Base-by-base conservation (phyloP, 805 yeast species). In the Pichia membranifaciens region DNA sequence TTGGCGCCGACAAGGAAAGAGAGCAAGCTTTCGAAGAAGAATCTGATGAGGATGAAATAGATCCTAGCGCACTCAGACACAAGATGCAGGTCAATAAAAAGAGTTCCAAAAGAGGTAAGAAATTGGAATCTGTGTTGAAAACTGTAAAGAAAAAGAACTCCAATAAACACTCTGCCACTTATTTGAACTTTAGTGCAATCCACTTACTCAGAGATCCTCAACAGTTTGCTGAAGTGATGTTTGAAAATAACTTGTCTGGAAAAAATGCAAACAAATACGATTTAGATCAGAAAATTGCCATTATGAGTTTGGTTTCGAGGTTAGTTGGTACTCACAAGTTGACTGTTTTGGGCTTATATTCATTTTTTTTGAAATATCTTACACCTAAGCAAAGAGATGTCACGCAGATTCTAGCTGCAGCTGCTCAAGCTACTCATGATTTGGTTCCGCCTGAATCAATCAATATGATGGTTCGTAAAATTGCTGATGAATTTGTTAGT, bases 401-500 rank as follows among this genome's bases (percentile, higher is more conserved):
- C 38, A 93, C 99, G 0, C 95, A 88, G 65, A 83, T 93, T 54
- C 79, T 93, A 87, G 98, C 99, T 7, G 96, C 98, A 4, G 75
- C 87, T 41, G 99, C 99, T 0, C 99, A 93, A 71, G 88, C 98
- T 0, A 78, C 95, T 23, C 99, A 93, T 63, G 98, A 93, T 60
- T 73, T 93, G 59, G 96, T 93, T 7, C 99, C 99, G 22, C 99
- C 99, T 5, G 99, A 93, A 64, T 79, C 82, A 15, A 77, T 93
- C 51, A 71, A 76, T 39, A 82, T 83, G 43, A 81, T 93, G 56
- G 82, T 93, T 9, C 79, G 96, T 49, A 93, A 91, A 62, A 81
- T 93, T 54, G 98, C 99, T 1, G 95, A 93, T 67, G 99, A 93
- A 68, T 93, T 93, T 59, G 96, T 93, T 22, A 85, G 96, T 55